These are phyloP conservation scores for Solanum phureja DNA, from an alignment of 257 asterid genomes.

Conservation along the genomic window DNA sequence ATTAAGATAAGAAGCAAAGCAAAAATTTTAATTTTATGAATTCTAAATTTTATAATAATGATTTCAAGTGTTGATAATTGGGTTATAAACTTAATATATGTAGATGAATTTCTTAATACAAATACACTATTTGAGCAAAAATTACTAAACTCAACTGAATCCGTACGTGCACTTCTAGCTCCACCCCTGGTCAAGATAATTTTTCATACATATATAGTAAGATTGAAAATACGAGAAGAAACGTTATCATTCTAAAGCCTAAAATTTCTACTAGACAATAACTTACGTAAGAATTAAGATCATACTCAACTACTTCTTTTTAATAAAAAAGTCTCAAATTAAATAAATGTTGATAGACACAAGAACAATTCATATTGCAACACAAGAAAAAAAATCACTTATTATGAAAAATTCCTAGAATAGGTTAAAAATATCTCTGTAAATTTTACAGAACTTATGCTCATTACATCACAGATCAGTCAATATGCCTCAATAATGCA, in stretches of 20 bases:
- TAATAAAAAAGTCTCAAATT: not conserved
- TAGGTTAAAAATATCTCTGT: no score
- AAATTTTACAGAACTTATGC: not conserved
- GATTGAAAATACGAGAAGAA: slow-evolving; percentile 7
- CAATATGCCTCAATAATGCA: not conserved
- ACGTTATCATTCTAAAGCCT: not conserved
- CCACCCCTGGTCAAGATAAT: no score
- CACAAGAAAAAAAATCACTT: not conserved
- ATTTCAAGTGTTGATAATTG: not conserved
- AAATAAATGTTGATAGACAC: not conserved
- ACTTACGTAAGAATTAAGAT: no score
- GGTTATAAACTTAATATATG: no score
- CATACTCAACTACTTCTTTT: no score
- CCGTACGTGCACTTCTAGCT: not conserved
- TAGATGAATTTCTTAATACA: no score
- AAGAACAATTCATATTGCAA: not conserved
- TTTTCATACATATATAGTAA: not conserved
- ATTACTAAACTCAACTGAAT: accelerated
- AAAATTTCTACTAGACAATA: no score
- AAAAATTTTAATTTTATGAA: no score
- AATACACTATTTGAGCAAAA: no score
- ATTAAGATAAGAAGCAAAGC: no score
- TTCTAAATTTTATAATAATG: no score
- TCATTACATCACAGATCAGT: not conserved
- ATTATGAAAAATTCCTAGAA: not conserved